Base-by-base conservation (phyloP, 164 flowering plant genomes). In the Chimonanthus salicifolius region DNA sequence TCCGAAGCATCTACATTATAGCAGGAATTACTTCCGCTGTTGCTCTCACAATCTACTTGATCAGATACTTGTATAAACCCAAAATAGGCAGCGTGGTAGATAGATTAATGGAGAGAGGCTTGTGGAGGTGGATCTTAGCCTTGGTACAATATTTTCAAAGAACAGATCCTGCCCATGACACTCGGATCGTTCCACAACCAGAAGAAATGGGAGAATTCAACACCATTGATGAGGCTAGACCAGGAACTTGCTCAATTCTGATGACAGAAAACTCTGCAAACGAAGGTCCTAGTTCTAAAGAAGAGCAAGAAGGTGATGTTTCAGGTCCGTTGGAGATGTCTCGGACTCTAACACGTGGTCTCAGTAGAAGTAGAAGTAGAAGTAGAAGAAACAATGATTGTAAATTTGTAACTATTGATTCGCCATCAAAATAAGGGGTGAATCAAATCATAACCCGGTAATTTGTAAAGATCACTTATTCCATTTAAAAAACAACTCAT, bases 1-100 rank as follows among this genome's bases (percentile, higher is more conserved):
- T 72, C 15, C 54, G 74, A 7, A 45, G 67, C 18, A 64, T 72
- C 74, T 72, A n/a, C 67, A 46, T 72, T 10, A 62, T 62, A 9
- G 47, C 46, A 3, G 74, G 74, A 18, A 9, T 43, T 6, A n/a
- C 66, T 72, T 72, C 74, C 6, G 46, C 15, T 0, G 5, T 62
- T 9, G 67, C 67, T 2, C 4, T 62, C 54, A 7, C 18, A 10
- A n/a, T 72, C 11, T 72, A 15, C 74, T 62, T 62, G 10, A 10
- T 62, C 15, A 47, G 3, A 8, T 62, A 6, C 64, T 43, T 70
- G 3, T 70, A 70, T 44, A 66, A 44, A 44, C 13, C 47, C 9
- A 66, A 45, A 45, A 44, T 5, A 43, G 4, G 5, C 16, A 16
- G 13, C 3, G 4, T 65, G 68, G 45, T 10, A 15, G 68, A 65